Base-by-base conservation (phyloP, 1,284 basidiomycete genomes). In the Cutaneotrichosporon mucoides region DNA sequence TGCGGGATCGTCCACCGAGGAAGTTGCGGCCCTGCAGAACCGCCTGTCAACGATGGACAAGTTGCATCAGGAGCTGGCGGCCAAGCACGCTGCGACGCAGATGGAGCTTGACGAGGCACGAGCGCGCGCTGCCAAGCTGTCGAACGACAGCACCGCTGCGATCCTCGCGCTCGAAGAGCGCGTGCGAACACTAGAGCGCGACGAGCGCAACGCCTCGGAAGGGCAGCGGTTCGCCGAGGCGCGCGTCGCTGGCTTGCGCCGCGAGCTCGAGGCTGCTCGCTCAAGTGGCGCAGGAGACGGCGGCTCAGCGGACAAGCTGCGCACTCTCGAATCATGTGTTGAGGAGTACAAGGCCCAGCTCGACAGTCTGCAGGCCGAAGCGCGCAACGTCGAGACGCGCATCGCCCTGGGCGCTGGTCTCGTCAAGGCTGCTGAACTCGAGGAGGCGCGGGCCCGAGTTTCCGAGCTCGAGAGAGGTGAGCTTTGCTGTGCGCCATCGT, bases 201-300 rank as follows among this genome's bases (percentile, higher is more conserved):
- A 77, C 48, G 55, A 69, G 16, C 62, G 78, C 9, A 76, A 75
- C 71, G 75, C 75, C 1, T 70, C 66, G 24, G 73, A 78, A 51
- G 75, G 73, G 0, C 60, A 74, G 33, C 62, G 60, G 4, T 65
- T 54, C 34, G 75, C 74, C 5, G 76, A 79, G 54, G 59, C 62
- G 48, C 63, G 70, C 10, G 71, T 76, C 55, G 61, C 67, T 15
- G 52, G 76, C 16, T 66, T 66, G 0, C 71, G 65, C 55, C 59
- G 68, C 38, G 74, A 78, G 57, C 59, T 73, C 3, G 72, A 73
- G 37, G 62, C 66, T 1, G 33, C 67, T 1, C 42, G 53, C n/a
- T 36, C 47, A 2, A 15, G 42, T 11, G 53, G 41, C 5, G 15
- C 53, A 5, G 45, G 53, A 5, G 57, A 42, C 2, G 57, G 36